Percentiles rank a stretch among this genome's conserved stretches.
Evolutionary conservation across 2,329 filamentous ascomycete genomes (phyloP).

Genomic region (Fusarium sp.): DNA sequence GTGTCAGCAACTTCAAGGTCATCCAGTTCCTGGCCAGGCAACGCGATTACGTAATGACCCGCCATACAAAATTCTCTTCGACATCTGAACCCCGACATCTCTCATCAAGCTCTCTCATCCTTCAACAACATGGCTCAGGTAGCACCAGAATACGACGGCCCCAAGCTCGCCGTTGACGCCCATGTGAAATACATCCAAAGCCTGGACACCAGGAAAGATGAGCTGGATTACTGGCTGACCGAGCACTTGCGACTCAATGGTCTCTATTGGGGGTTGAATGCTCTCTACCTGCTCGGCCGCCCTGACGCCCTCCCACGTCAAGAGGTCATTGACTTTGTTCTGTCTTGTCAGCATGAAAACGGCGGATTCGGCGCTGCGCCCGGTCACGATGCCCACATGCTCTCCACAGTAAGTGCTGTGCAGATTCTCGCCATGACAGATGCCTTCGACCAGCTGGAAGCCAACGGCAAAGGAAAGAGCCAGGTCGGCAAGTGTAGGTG

Average conservation of each 20-base stretch:
- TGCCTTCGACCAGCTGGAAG: constrained; percentile 85
- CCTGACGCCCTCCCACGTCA: constrained; percentile 85
- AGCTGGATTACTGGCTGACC: constrained; percentile 97
- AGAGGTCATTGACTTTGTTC: constrained; percentile 90
- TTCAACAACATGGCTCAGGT: constrained; percentile 47
- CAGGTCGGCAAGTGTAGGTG: constrained; percentile 83
- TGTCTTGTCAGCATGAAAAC: constrained; percentile 89
- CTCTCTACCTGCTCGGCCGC: constrained; percentile 84
- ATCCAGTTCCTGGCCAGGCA: constrained; percentile 8
- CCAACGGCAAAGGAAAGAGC: constrained; percentile 70
- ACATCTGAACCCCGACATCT: constrained; percentile 11
- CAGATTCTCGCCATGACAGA: constrained; percentile 91
- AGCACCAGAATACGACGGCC: constrained; percentile 50
- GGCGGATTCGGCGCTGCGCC: constrained; percentile 96
- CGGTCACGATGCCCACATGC: constrained; percentile 94
- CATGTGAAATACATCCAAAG: constrained; percentile 95
- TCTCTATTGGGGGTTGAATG: constrained; percentile 94
- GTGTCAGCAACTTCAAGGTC: not conserved
- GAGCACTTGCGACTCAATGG: constrained; percentile 96
- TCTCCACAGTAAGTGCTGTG: constrained; percentile 94
- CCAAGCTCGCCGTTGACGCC: constrained; percentile 62
- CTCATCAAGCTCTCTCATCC: constrained; percentile 8
- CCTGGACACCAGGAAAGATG: constrained; percentile 90
- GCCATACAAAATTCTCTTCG: constrained; percentile 29
- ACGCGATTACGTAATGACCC: constrained; percentile 35